phyloP scores from a whole-genome alignment of 1,284 basidiomycete species.

The Naganishia liquefaciens region DNA sequence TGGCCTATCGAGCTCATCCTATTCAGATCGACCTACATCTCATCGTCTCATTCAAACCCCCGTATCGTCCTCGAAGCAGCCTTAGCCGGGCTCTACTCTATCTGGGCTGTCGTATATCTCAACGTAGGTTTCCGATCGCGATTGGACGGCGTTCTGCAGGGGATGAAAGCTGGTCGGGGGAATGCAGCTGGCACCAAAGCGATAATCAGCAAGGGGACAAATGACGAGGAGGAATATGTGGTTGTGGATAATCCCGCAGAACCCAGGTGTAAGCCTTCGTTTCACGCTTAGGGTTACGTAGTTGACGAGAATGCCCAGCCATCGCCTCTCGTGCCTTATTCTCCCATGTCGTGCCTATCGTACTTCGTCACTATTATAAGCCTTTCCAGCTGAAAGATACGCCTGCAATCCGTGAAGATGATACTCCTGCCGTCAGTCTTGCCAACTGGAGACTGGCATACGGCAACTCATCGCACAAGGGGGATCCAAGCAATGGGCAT shows the following conservation, averaged over 20 bases:
- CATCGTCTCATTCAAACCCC: slow-evolving; percentile 23
- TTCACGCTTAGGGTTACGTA: background rate
- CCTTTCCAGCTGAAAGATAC: slow-evolving; percentile 55
- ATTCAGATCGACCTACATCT: slow-evolving; percentile 42
- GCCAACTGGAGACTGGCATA: slow-evolving; percentile 51
- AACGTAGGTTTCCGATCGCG: slow-evolving; percentile 50
- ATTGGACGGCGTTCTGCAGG: slow-evolving; percentile 45
- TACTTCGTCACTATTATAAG: slow-evolving; percentile 54
- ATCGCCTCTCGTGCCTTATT: slow-evolving; percentile 52
- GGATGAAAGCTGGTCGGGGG: slow-evolving; percentile 44
- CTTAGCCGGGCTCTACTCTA: slow-evolving; percentile 41
- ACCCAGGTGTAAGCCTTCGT: slow-evolving; percentile 41
- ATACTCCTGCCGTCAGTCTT: slow-evolving; percentile 55
- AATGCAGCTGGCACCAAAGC: slow-evolving; percentile 32
- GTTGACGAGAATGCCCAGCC: slow-evolving; percentile 33
- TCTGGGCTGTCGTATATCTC: slow-evolving; percentile 49
- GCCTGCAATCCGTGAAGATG: slow-evolving; percentile 58
- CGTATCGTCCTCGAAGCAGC: slow-evolving; percentile 38
- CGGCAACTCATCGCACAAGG: slow-evolving; percentile 3
- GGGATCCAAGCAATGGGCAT: slow-evolving; percentile 38
- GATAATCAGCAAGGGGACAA: slow-evolving; percentile 29
- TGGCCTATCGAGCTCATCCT: slow-evolving; percentile 43
- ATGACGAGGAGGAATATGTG: slow-evolving; percentile 38
- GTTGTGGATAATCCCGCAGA: slow-evolving; percentile 46
- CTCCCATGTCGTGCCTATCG: slow-evolving; percentile 52